These are phyloP conservation scores for Aphanocladium album DNA, from an alignment of 2,329 filamentous ascomycete species.

Conservation along the genomic window DNA sequence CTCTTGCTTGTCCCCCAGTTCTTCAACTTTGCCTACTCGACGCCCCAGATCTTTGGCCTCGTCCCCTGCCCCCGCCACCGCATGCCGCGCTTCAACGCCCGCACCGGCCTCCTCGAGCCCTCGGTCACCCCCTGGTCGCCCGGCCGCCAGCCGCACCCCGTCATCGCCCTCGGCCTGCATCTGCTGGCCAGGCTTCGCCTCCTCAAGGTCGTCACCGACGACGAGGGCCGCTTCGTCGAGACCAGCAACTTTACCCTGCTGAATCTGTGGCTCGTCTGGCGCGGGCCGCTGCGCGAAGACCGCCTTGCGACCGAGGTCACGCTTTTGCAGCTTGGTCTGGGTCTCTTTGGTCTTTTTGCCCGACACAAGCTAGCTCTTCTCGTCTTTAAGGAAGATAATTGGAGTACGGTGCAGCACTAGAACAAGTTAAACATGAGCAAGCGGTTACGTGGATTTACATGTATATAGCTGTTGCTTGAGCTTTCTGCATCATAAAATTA, in stretches of 20 bases:
- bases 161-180: constrained; percentile 60
- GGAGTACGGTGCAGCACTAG: constrained; percentile 34
- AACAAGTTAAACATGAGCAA: not conserved
- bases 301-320: constrained; percentile 74
- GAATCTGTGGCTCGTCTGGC: constrained; percentile 95
- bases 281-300: constrained; percentile 86
- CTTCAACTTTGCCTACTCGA: constrained; percentile 94
- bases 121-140: constrained; percentile 72
- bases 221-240: constrained; percentile 66
- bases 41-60: constrained; percentile 83
- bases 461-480: not conserved
- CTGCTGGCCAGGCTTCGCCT: constrained; percentile 64
- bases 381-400: constrained; percentile 88
- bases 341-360: constrained; percentile 77
- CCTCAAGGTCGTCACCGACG: constrained; percentile 61
- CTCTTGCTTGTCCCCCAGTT: constrained; percentile 89
- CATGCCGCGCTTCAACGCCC: constrained; percentile 80
- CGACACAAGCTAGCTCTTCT: constrained; percentile 80
- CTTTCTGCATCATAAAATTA: not conserved
- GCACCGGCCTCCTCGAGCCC: constrained; percentile 79
- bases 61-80: constrained; percentile 91
- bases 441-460: not conserved
- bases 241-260: constrained; percentile 89
- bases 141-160: constrained; percentile 60
- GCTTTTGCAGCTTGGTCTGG: constrained; percentile 68